Conservation (phyloP, 257 asterid species). For the Solanum ossicruentum region DNA sequence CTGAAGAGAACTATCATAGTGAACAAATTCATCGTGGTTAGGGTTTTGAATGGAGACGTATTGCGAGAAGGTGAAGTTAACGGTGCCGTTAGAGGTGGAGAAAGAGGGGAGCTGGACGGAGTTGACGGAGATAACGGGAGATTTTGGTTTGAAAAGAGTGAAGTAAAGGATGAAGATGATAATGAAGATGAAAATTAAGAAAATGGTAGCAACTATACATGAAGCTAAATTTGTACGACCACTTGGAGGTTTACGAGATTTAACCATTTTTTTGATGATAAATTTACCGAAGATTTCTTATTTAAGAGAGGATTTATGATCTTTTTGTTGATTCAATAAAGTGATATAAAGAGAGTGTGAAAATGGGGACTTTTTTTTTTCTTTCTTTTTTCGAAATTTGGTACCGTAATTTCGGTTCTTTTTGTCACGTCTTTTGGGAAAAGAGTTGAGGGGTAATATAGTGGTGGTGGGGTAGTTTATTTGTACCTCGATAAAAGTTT, state of each 20-base stretch:
- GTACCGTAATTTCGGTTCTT: background rate
- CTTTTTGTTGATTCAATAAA: background rate
- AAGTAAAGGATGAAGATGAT: slow-evolving; percentile 45
- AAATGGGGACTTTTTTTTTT: background rate
- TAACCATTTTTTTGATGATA: slow-evolving; percentile 20
- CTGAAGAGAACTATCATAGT: slow-evolving; percentile 81
- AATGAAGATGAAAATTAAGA: slow-evolving; percentile 46
- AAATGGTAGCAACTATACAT: slow-evolving; percentile 59
- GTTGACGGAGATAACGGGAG: slow-evolving; percentile 51
- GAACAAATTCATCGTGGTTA: slow-evolving; percentile 61
- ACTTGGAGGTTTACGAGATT: slow-evolving; percentile 36
- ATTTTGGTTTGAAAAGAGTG: slow-evolving; percentile 61
- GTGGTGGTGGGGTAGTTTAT: too few relatives aligned
- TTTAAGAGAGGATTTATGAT: background rate
- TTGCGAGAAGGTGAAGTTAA: slow-evolving; percentile 66
- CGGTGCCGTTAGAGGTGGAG: slow-evolving; percentile 57
- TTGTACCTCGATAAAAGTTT: too few relatives aligned
- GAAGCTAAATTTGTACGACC: slow-evolving; percentile 78
- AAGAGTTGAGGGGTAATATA: background rate
- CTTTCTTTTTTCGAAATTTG: background rate
- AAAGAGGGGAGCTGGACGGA: slow-evolving; percentile 69
- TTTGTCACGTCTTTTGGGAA: background rate
- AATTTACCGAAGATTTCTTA: background rate
- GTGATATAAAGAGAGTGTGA: background rate
- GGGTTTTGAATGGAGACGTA: slow-evolving; percentile 65